Base-by-base conservation (phyloP, 345 rosid species). In the Eucalyptus globulus region DNA sequence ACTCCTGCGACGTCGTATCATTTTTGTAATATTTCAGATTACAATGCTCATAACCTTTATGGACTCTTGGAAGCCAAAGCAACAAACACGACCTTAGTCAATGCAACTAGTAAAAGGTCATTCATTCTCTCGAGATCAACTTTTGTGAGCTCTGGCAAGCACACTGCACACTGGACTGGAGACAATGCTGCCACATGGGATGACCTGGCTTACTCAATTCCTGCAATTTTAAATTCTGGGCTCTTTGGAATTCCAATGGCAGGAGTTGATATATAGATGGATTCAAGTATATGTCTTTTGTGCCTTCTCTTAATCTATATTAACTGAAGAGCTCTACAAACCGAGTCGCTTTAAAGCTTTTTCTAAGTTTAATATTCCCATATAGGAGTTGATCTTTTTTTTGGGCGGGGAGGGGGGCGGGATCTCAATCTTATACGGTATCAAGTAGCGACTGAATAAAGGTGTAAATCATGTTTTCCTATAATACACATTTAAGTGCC, bases 201-300 rank as follows among this genome's bases (percentile, higher is more conserved):
- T 53, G 96, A 96, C 87, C 88, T 95, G 88, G 97, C 95, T 1
- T 93, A 94, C 90, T 60, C 95, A 1, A 93, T 96, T 87, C 97
- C 97, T 0, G 92, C 95, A 17, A 93, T 95, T 86, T 88, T 96
- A 87, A 96, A 94, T 90, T 95, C 88, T 37, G 98, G 98, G 26
- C 91, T 96, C 87, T 95, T 95, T 89, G 98, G 97, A 54, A 91
- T 96, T 87, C 98, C 98, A 56, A 96, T 96, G 97, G 97, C 95
- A 44, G 98, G 97, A 86, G 97, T 96, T 81, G 97, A 96, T 88
- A 96, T 96, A 24, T 40, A 91, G 97, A 60, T 96, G 98, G 97
- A 96, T 96, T 88, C 97, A 96, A 96, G 97, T 94, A 67, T 81
- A 17, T 56, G 2, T 69, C 44, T 69, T 17, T 15, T 69, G 44